phyloP scores from a whole-genome alignment of 495 filamentous ascomycete species.

The Pyrenopolyporus hunteri region DNA sequence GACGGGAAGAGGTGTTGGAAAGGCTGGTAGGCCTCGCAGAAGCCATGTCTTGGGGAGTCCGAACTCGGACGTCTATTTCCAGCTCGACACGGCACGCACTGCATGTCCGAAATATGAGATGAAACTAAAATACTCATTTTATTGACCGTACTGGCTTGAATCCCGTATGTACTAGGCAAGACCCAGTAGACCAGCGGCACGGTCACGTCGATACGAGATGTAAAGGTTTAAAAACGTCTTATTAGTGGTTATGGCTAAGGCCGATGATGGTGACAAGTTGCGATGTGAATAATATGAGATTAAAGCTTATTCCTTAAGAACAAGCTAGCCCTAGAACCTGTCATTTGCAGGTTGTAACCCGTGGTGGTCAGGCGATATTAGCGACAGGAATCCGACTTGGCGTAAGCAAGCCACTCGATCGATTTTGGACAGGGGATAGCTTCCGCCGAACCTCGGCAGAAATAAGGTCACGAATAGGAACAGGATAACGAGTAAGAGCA shows the following conservation, averaged over 20 bases:
- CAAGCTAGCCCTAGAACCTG: conserved; percentile 2
- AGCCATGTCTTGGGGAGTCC: background rate
- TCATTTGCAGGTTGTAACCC: too few species aligned
- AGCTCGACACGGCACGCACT: background rate
- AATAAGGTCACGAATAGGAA: conserved; percentile 5
- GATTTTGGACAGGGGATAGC: conserved; percentile 1
- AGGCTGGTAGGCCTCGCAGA: background rate
- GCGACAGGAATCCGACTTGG: background rate
- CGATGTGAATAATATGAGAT: background rate
- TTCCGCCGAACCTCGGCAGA: conserved; percentile 2
- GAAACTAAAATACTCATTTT: background rate
- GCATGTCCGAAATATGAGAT: background rate
- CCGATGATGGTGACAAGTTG: background rate
- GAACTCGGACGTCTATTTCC: background rate
- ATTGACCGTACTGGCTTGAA: too few species aligned
- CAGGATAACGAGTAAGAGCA: background rate
- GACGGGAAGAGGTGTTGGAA: background rate
- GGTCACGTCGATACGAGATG: background rate
- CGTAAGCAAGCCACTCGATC: conserved; percentile 7
- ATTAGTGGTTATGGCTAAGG: conserved; percentile 8
- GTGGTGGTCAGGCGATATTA: conserved; percentile 7
- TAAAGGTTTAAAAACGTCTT: too few species aligned
- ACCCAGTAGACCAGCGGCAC: too few species aligned
- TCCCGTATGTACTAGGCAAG: too few species aligned
- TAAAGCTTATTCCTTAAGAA: background rate